Evolutionary conservation across 2,329 filamentous ascomycete species (phyloP).

Genomic region (Fusarium begoniae): DNA sequence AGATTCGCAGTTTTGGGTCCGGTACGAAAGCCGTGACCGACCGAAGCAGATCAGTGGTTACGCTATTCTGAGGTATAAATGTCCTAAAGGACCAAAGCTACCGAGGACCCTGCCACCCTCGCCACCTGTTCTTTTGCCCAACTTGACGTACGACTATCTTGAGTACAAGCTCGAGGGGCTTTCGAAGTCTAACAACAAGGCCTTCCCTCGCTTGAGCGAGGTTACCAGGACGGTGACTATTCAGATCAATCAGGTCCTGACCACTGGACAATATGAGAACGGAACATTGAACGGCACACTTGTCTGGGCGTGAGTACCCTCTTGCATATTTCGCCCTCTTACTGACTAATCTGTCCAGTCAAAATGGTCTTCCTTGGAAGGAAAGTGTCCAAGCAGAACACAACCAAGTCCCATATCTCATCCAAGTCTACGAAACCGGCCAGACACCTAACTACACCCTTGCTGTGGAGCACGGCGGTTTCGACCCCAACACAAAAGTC

Average conservation of each 20-base stretch:
- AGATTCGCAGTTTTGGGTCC: slow-evolving; percentile 17
- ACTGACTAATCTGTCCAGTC: not conserved
- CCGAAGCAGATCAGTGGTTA: slow-evolving; percentile 17
- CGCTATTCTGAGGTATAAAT: slow-evolving; percentile 17
- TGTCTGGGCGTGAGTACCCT: slow-evolving; percentile 13
- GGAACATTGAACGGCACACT: slow-evolving; percentile 27
- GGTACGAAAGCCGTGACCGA: slow-evolving; percentile 27
- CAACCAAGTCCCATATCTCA: slow-evolving; percentile 29
- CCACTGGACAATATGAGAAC: slow-evolving; percentile 41
- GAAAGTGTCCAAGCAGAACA: slow-evolving; percentile 19
- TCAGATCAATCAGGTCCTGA: slow-evolving; percentile 52
- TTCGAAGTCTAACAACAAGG: not conserved
- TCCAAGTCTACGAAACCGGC: slow-evolving; percentile 24
- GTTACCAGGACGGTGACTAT: slow-evolving; percentile 61
- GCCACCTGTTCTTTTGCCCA: slow-evolving; percentile 46
- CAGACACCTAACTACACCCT: slow-evolving; percentile 57
- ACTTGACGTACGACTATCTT: slow-evolving; percentile 51
- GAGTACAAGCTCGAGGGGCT: slow-evolving; percentile 51
- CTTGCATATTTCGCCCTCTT: fast-evolving
- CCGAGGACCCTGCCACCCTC: slow-evolving; percentile 2
- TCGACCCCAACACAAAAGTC: slow-evolving; percentile 59
- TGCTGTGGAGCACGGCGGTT: slow-evolving; percentile 60
- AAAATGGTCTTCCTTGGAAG: slow-evolving; percentile 25
- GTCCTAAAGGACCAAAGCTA: not conserved
- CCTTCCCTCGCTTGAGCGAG: slow-evolving; percentile 53